Evolutionary conservation across 805 yeast species (phyloP).

Genomic region (Torulaspora indica): DNA sequence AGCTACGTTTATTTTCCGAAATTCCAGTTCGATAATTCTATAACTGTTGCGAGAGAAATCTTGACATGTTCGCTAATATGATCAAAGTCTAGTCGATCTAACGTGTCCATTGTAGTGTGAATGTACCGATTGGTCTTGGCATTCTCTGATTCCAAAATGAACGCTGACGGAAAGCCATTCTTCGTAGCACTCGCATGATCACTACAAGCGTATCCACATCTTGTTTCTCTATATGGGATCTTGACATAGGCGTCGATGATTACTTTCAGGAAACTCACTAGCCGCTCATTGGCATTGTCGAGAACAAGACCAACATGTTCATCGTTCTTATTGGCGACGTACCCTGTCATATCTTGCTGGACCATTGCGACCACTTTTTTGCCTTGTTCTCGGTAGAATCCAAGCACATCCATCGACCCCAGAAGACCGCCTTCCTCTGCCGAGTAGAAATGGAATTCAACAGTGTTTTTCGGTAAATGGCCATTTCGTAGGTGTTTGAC

Average conservation of each 20-base stretch:
- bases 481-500: slow-evolving; percentile 33
- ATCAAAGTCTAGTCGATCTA: slow-evolving; percentile 70
- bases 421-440: slow-evolving; percentile 92
- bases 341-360: slow-evolving; percentile 95
- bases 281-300: slow-evolving; percentile 55
- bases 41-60: slow-evolving; percentile 64
- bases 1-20: slow-evolving; percentile 6
- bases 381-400: slow-evolving; percentile 42
- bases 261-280: slow-evolving; percentile 58
- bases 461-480: slow-evolving; percentile 58
- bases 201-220: slow-evolving; percentile 89
- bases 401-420: slow-evolving; percentile 78
- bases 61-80: slow-evolving; percentile 81
- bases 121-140: slow-evolving; percentile 60
- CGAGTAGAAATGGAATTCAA: slow-evolving; percentile 91
- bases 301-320: slow-evolving; percentile 74
- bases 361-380: slow-evolving; percentile 71
- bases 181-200: slow-evolving; percentile 86
- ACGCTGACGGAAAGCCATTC: slow-evolving; percentile 79
- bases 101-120: slow-evolving; percentile 73
- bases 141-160: slow-evolving; percentile 74
- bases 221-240: slow-evolving; percentile 67
- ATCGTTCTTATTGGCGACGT: slow-evolving; percentile 49
- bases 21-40: slow-evolving; percentile 52
- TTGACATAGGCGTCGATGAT: slow-evolving; percentile 58